phyloP scores from a whole-genome alignment of 345 rosid genomes.

The Mercurialis annua region DNA sequence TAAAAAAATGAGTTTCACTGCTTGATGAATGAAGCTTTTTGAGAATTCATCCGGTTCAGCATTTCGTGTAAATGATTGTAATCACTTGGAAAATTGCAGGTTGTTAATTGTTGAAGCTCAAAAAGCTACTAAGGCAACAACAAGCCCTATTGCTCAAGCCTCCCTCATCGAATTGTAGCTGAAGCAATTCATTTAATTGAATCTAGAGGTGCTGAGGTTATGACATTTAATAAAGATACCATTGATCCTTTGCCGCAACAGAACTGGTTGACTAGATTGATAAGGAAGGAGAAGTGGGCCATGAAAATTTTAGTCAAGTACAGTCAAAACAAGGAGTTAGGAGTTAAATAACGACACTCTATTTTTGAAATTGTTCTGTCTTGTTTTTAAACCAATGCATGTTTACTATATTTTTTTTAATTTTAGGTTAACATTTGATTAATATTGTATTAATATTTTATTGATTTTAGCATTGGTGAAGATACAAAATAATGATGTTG shows the following conservation, averaged over 20 bases:
- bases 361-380: no score
- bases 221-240: conserved; percentile 32
- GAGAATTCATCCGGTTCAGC: background rate
- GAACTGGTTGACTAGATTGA: conserved; percentile 21
- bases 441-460: no score
- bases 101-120: conserved; percentile 84
- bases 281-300: conserved; percentile 28
- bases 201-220: conserved; percentile 43
- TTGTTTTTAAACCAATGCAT: no score
- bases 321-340: conserved; percentile 30
- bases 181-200: conserved; percentile 78
- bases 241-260: conserved; percentile 19
- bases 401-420: no score
- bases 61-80: background rate
- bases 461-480: no score
- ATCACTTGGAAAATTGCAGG: conserved; percentile 38
- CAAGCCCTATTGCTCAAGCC: conserved; percentile 73
- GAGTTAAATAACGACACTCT: no score
- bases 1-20: background rate
- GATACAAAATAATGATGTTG: no score
- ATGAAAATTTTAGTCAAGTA: conserved; percentile 19
- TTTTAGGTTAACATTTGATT: no score
- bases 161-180: conserved; percentile 78
- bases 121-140: conserved; percentile 72
- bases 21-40: background rate